A percentile compares a stretch with the other conserved stretches of the same genome.
phyloP scores from a whole-genome alignment of 2,329 filamentous ascomycete species.

The Epichloe glyceriae region DNA sequence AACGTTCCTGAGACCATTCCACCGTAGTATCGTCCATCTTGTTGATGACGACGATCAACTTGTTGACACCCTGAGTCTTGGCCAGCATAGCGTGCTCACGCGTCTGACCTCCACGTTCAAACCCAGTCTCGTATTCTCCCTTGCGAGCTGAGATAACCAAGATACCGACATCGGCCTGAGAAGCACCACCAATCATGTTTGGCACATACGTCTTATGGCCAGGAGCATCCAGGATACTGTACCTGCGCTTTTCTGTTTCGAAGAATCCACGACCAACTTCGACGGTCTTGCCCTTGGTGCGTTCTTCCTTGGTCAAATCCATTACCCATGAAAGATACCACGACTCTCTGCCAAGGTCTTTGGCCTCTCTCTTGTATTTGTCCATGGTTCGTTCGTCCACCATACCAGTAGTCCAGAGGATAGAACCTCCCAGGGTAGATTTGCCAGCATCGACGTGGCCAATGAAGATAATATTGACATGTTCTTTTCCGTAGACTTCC shows the following conservation, averaged over 20 bases:
- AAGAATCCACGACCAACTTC: slow-evolving; percentile 94
- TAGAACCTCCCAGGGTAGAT: slow-evolving; percentile 86
- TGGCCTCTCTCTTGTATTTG: slow-evolving; percentile 94
- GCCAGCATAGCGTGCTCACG: slow-evolving; percentile 95
- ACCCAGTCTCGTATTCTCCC: slow-evolving; percentile 97
- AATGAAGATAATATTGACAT: slow-evolving; percentile 92
- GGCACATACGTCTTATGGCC: slow-evolving; percentile 98
- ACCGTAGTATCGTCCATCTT: slow-evolving; percentile 99
- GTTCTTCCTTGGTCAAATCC: slow-evolving; percentile 92
- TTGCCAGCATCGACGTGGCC: slow-evolving; percentile 98
- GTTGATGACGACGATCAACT: slow-evolving; percentile 88
- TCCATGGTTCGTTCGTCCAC: slow-evolving; percentile 98
- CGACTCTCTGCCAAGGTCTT: slow-evolving; percentile 89
- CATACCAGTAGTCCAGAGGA: slow-evolving; percentile 91
- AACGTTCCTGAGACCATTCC: slow-evolving; percentile 86
- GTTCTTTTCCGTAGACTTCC: slow-evolving; percentile 91
- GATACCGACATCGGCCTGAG: slow-evolving; percentile 86
- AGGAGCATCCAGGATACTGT: slow-evolving; percentile 92
- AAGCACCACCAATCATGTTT: slow-evolving; percentile 94
- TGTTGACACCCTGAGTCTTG: slow-evolving; percentile 97
- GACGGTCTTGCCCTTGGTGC: slow-evolving; percentile 93
- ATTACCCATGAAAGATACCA: slow-evolving; percentile 99
- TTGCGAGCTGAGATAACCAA: slow-evolving; percentile 93
- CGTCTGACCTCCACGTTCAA: slow-evolving; percentile 91
- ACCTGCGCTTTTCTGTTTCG: slow-evolving; percentile 89